phyloP scores from a whole-genome alignment of 2,329 filamentous ascomycete species.

The Cladosporium sp. region DNA sequence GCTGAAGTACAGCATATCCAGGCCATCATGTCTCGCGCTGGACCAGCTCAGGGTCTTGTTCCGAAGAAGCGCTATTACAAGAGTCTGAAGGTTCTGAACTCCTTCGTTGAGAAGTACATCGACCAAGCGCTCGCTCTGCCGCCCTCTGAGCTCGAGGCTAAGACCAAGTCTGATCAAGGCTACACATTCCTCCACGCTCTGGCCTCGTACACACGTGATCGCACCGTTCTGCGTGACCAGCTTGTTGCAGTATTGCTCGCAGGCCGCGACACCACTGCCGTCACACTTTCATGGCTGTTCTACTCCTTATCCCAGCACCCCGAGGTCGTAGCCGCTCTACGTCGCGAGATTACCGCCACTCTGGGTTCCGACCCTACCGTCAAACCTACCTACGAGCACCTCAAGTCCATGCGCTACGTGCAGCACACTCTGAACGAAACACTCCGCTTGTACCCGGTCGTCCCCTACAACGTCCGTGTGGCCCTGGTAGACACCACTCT shows the following conservation, averaged over 20 bases:
- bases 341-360: constrained; percentile 67
- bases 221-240: constrained; percentile 76
- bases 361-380: constrained; percentile 59
- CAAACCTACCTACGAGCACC: constrained; percentile 68
- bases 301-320: constrained; percentile 79
- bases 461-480: constrained; percentile 52
- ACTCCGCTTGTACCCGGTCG: constrained; percentile 51
- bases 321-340: constrained; percentile 64
- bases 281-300: constrained; percentile 75
- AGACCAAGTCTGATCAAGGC: constrained; percentile 67
- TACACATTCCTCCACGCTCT: constrained; percentile 89
- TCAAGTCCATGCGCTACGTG: constrained; percentile 87
- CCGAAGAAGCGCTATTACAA: constrained; percentile 64
- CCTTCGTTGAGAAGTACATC: constrained; percentile 77
- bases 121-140: constrained; percentile 69
- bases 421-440: constrained; percentile 45
- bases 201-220: constrained; percentile 71
- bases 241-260: constrained; percentile 79
- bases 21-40: constrained; percentile 64
- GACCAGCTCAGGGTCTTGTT: constrained; percentile 63
- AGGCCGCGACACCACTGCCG: constrained; percentile 83
- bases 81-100: constrained; percentile 68
- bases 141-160: constrained; percentile 69
- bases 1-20: constrained; percentile 75
- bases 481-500: constrained; percentile 51